Evolutionary conservation across 2,329 filamentous ascomycete species (phyloP).

Genomic region (Curvularia sp.): DNA sequence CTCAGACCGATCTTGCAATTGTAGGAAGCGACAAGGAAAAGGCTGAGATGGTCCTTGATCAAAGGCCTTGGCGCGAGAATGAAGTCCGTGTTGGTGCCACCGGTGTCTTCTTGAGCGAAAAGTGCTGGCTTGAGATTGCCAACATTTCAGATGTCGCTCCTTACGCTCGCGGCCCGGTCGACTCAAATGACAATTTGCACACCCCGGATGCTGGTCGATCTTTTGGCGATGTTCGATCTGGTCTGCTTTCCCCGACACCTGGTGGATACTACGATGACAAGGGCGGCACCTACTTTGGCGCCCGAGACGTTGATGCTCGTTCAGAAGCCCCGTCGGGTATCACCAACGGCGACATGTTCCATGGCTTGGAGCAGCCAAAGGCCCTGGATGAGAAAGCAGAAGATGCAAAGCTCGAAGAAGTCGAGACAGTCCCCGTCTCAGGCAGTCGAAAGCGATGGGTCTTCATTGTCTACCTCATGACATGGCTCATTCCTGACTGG

Average conservation of each 20-base stretch:
- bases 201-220: conserved; percentile 59
- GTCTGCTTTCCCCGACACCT: conserved; percentile 63
- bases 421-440: conserved; percentile 82
- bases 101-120: conserved; percentile 92
- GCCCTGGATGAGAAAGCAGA: conserved; percentile 96
- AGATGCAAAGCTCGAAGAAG: conserved; percentile 86
- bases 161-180: conserved; percentile 52
- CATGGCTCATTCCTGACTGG: conserved; percentile 88
- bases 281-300: conserved; percentile 81
- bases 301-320: conserved; percentile 78
- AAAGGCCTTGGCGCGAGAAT: conserved; percentile 89
- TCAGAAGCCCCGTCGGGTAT: conserved; percentile 96
- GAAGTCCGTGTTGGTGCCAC: conserved; percentile 91
- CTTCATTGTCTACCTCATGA: conserved; percentile 80
- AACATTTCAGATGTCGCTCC: conserved; percentile 67
- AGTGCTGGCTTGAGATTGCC: conserved; percentile 91
- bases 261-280: conserved; percentile 77
- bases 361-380: conserved; percentile 90
- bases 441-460: conserved; percentile 90
- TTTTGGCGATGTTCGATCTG: conserved; percentile 67
- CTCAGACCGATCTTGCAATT: conserved; percentile 82
- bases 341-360: conserved; percentile 93
- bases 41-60: conserved; percentile 87
- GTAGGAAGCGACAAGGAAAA: conserved; percentile 94
- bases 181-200: conserved; percentile 61